Conservation (phyloP, 768 basidiomycete genomes). For the Tylopilus rubrobrunneus region DNA sequence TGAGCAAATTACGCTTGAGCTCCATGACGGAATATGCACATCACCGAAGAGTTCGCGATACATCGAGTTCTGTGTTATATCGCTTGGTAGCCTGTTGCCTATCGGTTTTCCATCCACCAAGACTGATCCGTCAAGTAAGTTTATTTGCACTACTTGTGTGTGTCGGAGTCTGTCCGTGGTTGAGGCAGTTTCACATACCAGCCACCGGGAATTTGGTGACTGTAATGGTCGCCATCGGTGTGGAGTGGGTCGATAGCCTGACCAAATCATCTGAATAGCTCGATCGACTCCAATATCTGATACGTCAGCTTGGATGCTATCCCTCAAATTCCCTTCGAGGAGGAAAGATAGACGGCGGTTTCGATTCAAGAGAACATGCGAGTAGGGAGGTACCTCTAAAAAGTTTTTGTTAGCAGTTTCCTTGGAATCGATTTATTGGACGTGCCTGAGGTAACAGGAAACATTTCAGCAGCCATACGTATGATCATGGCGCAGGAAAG, state of each 20-base stretch:
- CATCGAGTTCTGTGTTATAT: conserved; percentile 12
- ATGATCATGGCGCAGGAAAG: conserved; percentile 26
- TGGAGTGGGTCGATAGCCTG: conserved; percentile 21
- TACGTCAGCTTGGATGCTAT: too few species aligned
- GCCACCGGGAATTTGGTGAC: conserved; percentile 19
- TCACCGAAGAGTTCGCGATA: conserved; percentile 20
- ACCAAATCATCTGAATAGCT: conserved; percentile 21
- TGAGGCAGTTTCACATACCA: conserved; percentile 16
- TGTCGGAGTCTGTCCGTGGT: not conserved
- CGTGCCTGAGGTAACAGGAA: not conserved
- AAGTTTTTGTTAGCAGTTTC: not conserved
- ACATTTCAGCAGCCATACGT: conserved; percentile 19
- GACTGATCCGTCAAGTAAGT: conserved; percentile 25
- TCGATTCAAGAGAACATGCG: conserved; percentile 24
- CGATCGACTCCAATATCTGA: conserved; percentile 12
- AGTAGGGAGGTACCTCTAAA: not conserved
- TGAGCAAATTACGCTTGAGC: too few species aligned
- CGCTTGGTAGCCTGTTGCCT: conserved; percentile 12
- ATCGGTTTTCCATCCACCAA: conserved; percentile 26
- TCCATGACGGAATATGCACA: too few species aligned
- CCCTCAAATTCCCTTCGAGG: conserved; percentile 11
- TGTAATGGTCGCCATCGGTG: conserved; percentile 15
- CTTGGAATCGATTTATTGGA: not conserved
- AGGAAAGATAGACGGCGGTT: conserved; percentile 28
- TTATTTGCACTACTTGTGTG: conserved; percentile 22